phyloP scores from a whole-genome alignment of 2,329 filamentous ascomycete species.

The Rutstroemia sp. region DNA sequence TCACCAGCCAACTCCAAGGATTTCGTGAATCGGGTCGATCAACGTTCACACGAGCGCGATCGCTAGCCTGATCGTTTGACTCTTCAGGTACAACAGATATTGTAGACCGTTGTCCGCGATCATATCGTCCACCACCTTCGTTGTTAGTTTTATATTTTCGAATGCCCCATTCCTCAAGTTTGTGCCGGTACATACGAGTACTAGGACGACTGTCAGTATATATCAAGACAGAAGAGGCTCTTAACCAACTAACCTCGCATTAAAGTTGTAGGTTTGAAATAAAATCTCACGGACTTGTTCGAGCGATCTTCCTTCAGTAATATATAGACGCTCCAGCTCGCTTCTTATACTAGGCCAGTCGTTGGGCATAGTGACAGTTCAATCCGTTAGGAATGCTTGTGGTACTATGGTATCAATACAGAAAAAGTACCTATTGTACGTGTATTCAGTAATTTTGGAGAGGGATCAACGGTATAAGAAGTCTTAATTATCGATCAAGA shows the following conservation, averaged over 20 bases:
- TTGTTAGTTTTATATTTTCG: conserved; percentile 11
- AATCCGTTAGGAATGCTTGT: background rate
- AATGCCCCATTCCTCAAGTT: conserved; percentile 10
- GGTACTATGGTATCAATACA: background rate
- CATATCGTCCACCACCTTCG: background rate
- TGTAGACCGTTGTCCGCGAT: background rate
- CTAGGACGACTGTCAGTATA: conserved; percentile 2
- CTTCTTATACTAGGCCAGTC: conserved; percentile 15
- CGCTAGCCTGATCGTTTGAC: too few relatives aligned
- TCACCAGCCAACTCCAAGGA: background rate
- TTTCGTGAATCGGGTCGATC: background rate
- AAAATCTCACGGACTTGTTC: conserved; percentile 14
- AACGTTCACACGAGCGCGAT: too few relatives aligned
- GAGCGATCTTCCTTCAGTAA: conserved; percentile 11
- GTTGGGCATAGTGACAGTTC: conserved; percentile 11
- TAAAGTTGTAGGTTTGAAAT: conserved; percentile 10
- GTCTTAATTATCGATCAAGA: too few relatives aligned
- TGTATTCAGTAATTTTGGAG: too few relatives aligned
- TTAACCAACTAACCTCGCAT: conserved; percentile 13
- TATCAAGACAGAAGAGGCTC: background rate
- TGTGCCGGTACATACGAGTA: conserved; percentile 13
- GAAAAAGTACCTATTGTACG: background rate
- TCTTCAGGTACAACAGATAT: background rate
- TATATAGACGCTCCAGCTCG: conserved; percentile 15
- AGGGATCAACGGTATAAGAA: too few relatives aligned